Evolutionary conservation across 1,139 yeast species (phyloP), one percentile per base, ranked within the genome.

Genomic region (Pichia sp.): DNA sequence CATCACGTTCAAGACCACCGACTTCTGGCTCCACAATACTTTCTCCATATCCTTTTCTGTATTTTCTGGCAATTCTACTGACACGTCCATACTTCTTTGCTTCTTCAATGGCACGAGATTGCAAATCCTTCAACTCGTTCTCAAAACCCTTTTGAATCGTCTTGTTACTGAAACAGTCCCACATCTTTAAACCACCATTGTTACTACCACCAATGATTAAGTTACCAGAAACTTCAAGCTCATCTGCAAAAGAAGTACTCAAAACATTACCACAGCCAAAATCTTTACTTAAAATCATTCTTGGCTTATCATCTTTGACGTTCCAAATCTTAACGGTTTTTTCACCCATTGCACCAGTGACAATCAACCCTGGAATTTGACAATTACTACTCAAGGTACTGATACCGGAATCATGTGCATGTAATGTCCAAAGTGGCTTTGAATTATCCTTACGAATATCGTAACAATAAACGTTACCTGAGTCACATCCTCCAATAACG

Each of bases 341-440:
- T 60, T 94, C 98, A 46, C 90, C 86, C 88, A 84, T 83, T 9
- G 97, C 95, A 47, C 95, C 81, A 3, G 97, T 87, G 31, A 81
- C 79, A 62, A 92, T 66, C 72, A 85, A 69, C 23, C 95, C 95
- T 29, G 83, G 82, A 41, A 87, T 65, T 60, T 71, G 75, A 33
- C 64, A 61, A 64, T 86, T 88, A 40, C 82, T 74, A 55, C 82
- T 84, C 56, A 94, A 74, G 3, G 94, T 74, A 9, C 97, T 83
- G 49, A 92, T 83, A 49, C 95, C 97, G 4, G 95, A 79, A 65
- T 92, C 97, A 63, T 92, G 98, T 2, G 98, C 98, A 66, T 94
- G 96, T 57, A 92, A 73, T 5, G 95, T 86, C 99, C 99, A 92
- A 36, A 92, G 59, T 29, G 96, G 88, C 54, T 75, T 77, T 41